Conservation (phyloP, 2,329 filamentous ascomycete species). For the Fusarium chaquense region DNA sequence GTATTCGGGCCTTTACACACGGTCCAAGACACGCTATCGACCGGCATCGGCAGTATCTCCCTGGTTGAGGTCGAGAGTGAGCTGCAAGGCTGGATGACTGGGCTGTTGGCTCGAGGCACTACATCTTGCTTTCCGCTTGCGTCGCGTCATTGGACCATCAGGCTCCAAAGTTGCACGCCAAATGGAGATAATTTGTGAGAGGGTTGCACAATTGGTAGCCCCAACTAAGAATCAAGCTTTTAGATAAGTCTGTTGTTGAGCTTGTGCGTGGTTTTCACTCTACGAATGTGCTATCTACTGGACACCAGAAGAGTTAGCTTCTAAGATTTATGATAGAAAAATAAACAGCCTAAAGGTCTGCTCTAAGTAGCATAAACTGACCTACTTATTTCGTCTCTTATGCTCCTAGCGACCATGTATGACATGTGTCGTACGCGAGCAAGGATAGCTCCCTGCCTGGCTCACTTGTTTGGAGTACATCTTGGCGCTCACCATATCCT, state of each 20-base stretch:
- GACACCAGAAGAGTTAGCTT: background rate
- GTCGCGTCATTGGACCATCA: background rate
- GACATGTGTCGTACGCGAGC: background rate
- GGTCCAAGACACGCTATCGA: constrained; percentile 15
- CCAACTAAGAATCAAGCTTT: background rate
- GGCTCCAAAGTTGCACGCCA: background rate
- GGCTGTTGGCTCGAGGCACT: background rate
- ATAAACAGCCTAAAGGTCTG: background rate
- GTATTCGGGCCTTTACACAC: constrained; percentile 32
- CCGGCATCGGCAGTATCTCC: constrained; percentile 28
- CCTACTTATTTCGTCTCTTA: background rate
- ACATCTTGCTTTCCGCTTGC: background rate
- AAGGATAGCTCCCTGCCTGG: constrained; percentile 2
- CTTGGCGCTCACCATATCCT: background rate
- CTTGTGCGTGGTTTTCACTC: background rate
- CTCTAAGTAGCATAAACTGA: background rate
- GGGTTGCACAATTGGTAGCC: background rate
- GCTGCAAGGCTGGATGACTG: constrained; percentile 12
- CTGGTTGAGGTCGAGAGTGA: constrained; percentile 9
- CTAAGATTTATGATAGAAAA: background rate
- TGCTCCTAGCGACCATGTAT: background rate
- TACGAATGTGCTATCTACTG: background rate
- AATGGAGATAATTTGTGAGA: background rate
- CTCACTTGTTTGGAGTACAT: background rate
- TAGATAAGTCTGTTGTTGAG: background rate